Evolutionary conservation across 1,139 yeast genomes (phyloP), one percentile per base, ranked within the genome.

Genomic region (Saccharomyces hybrid): DNA sequence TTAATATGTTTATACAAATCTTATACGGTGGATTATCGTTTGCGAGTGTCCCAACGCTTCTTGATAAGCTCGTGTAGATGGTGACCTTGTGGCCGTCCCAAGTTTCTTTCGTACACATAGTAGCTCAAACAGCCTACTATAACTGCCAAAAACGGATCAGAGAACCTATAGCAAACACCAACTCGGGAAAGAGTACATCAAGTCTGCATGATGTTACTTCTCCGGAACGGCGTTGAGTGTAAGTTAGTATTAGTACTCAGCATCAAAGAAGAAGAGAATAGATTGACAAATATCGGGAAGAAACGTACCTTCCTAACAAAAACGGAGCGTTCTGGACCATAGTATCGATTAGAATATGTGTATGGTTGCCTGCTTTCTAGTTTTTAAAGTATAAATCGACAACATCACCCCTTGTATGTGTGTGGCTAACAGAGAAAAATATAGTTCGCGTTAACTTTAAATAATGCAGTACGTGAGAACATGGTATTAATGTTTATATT

Each of bases 101-200:
- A 75, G 58, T 86, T 71, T 56, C 67, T 70, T 64, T 84, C 90
- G 56, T 82, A 81, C 11, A 82, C 71, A 59, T 78, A 82, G 65
- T 81, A 84, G 1, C 88, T 81, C 4, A 78, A 71, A 0, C 75
- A 73, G 0, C 90, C 90, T 6, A 83, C 75, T 0, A 52, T 68
- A 1, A 84, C 62, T 1, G 84, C 88, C 56, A 83, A 75, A 2
- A 82, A 28, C 1, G 88, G 88, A 64, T 84, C 90, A 29, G 52
- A 47, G 11, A 50, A 29, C 24, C 52, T 49, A 14, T 12, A 28
- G 12, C 3, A 16, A 26, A 26, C 12, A 31, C 14, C 26, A 16
- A 12, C 24, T 16, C 19, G 24, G 14, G 31, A 19, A 14, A 47
- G 26, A 12, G n/a, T 5, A 28, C 31, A 47, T 21, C 24, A 16